Conservation (phyloP, 2,329 filamentous ascomycete species). For the Sclerotiophoma versabilis region DNA sequence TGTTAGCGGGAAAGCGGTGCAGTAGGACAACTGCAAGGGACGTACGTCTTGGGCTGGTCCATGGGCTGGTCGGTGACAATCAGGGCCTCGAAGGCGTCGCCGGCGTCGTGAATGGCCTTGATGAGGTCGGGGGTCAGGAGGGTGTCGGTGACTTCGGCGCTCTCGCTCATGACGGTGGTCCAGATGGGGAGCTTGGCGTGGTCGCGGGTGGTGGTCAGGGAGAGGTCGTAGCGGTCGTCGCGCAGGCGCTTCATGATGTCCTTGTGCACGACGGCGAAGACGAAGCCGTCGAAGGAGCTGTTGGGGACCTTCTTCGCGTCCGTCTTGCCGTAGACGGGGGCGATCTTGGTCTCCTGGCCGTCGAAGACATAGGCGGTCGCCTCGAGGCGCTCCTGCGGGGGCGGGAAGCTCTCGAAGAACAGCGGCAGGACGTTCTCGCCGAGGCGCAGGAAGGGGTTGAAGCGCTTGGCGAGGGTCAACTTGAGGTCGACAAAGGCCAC, state of each 20-base stretch:
- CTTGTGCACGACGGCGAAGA: slow-evolving; percentile 96
- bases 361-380: slow-evolving; percentile 88
- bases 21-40: slow-evolving; percentile 39
- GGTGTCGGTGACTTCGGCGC: slow-evolving; percentile 87
- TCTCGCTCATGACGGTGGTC: slow-evolving; percentile 96
- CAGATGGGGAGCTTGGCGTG: slow-evolving; percentile 86
- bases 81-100: slow-evolving; percentile 78
- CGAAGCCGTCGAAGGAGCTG: slow-evolving; percentile 83
- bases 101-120: slow-evolving; percentile 78
- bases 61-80: slow-evolving; percentile 88
- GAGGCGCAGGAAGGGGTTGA: slow-evolving; percentile 76
- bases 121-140: slow-evolving; percentile 88
- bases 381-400: slow-evolving; percentile 76
- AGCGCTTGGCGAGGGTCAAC: slow-evolving; percentile 81
- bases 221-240: slow-evolving; percentile 93
- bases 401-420: slow-evolving; percentile 77
- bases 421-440: slow-evolving; percentile 75
- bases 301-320: slow-evolving; percentile 68
- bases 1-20: slow-evolving; percentile 6
- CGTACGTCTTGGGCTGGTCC: slow-evolving; percentile 85
- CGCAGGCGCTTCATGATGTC: slow-evolving; percentile 87
- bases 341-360: slow-evolving; percentile 81
- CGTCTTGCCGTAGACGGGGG: slow-evolving; percentile 68
- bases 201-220: slow-evolving; percentile 92
- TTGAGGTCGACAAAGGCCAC: slow-evolving; percentile 88